Conservation (phyloP, 1,139 yeast species). For the Meyerozyma athensensis region DNA sequence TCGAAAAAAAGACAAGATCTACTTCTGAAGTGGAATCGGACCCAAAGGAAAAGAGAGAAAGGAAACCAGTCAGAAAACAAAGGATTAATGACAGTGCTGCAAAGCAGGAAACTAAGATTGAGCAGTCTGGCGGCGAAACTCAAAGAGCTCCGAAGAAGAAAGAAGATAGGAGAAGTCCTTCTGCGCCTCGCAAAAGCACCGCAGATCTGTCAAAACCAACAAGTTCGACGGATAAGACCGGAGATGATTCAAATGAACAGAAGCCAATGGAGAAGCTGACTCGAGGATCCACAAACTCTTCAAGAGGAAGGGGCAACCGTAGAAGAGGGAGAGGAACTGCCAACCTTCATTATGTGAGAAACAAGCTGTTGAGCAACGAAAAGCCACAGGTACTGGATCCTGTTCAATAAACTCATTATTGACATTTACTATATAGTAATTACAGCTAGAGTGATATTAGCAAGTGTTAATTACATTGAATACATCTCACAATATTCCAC, state of each 20-base stretch:
- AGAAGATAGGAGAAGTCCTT: neutral
- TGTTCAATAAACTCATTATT: neutral
- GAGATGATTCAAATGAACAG: slow-evolving; percentile 2
- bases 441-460: too few relatives aligned
- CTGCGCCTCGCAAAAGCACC: neutral
- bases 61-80: too few relatives aligned
- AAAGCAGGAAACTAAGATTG: too few relatives aligned
- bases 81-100: too few relatives aligned
- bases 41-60: too few relatives aligned
- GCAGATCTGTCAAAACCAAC: too few relatives aligned
- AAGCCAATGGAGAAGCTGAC: slow-evolving; percentile 7
- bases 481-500: slow-evolving; percentile 57
- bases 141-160: too few relatives aligned
- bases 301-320: slow-evolving; percentile 15
- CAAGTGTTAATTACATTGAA: too few relatives aligned
- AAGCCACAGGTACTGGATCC: slow-evolving; percentile 1
- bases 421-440: neutral
- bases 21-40: too few relatives aligned
- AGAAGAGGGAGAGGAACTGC: slow-evolving; percentile 17
- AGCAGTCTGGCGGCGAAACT: too few relatives aligned
- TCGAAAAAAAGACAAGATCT: too few relatives aligned
- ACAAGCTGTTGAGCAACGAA: slow-evolving; percentile 8
- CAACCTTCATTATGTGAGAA: slow-evolving; percentile 27
- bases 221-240: slow-evolving; percentile 1
- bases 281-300: slow-evolving; percentile 9